Conservation (phyloP, 345 rosid genomes). For the Linum tenue region DNA sequence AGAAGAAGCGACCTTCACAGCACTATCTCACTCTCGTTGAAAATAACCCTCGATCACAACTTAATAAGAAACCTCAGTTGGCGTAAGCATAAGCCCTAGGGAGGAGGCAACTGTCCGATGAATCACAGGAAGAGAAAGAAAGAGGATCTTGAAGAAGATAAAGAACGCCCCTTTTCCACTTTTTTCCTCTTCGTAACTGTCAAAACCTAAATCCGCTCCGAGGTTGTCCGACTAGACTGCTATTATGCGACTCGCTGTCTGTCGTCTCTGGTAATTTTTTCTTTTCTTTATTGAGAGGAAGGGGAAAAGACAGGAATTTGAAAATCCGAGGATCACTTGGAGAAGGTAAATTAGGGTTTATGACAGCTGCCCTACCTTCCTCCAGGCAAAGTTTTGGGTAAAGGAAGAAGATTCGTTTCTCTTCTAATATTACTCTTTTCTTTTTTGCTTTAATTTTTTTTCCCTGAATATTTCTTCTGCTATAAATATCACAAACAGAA, state of each 20-base stretch:
- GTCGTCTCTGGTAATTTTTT: no score
- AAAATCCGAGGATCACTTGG: background rate
- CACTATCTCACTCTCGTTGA: no score
- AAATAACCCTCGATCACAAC: no score
- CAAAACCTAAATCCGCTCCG: conserved; percentile 8
- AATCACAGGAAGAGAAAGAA: background rate
- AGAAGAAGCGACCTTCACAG: no score
- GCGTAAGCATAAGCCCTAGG: no score
- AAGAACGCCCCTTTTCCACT: background rate
- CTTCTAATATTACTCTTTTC: background rate
- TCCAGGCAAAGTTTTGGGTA: background rate
- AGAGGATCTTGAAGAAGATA: background rate
- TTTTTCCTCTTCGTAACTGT: conserved; percentile 1
- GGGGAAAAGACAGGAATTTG: background rate
- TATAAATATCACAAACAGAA: no score
- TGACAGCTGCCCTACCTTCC: background rate
- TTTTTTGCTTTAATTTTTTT: no score
- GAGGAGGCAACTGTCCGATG: background rate
- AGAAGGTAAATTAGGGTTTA: background rate
- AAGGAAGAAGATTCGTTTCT: background rate
- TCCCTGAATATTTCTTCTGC: background rate
- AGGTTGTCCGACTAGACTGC: no score
- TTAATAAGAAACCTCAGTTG: no score
- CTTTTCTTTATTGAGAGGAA: background rate
- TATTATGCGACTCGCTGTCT: no score